These are phyloP conservation scores for Hypoxylon sp. DNA, from an alignment of 2,329 filamentous ascomycete species.

Conservation along the genomic window DNA sequence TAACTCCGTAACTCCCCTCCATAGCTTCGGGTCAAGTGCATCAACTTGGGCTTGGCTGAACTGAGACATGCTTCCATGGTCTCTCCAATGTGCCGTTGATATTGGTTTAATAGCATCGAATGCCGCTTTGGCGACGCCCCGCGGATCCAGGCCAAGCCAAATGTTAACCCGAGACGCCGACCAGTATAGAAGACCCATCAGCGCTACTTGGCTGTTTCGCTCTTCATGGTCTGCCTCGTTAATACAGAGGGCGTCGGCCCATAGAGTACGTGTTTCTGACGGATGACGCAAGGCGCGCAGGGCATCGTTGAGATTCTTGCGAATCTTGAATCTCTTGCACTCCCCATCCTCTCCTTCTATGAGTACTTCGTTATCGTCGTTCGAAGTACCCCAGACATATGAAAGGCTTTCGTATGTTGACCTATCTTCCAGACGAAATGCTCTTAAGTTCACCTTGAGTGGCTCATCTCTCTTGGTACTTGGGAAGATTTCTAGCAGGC, in stretches of 20 bases:
- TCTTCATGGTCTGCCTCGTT: constrained; percentile 11
- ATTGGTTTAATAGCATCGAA: constrained; percentile 4
- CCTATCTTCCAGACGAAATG: constrained; percentile 2
- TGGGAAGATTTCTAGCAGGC: constrained; percentile 11
- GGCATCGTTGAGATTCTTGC: constrained; percentile 11
- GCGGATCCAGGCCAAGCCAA: constrained; percentile 6
- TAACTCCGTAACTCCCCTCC: constrained; percentile 6
- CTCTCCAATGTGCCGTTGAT: background rate
- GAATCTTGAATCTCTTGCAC: background rate
- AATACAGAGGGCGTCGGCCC: constrained; percentile 16
- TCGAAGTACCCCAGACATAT: constrained; percentile 9
- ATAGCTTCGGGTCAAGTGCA: background rate
- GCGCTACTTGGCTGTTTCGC: constrained; percentile 7
- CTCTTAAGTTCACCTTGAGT: constrained; percentile 1
- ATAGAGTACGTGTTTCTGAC: background rate
- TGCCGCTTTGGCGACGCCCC: background rate
- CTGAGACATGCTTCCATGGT: background rate
- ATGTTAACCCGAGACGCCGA: constrained; percentile 12
- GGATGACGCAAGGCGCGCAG: background rate
- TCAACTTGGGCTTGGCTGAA: constrained; percentile 7
- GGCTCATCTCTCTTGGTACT: background rate
- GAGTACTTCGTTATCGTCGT: background rate
- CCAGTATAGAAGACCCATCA: constrained; percentile 14
- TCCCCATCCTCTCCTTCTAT: background rate
- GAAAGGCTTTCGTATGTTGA: constrained; percentile 11